A percentile compares a stretch with the other conserved stretches of the same genome.
phyloP scores from a whole-genome alignment of 2,329 filamentous ascomycete species.

The Trichophyton benhamiae region DNA sequence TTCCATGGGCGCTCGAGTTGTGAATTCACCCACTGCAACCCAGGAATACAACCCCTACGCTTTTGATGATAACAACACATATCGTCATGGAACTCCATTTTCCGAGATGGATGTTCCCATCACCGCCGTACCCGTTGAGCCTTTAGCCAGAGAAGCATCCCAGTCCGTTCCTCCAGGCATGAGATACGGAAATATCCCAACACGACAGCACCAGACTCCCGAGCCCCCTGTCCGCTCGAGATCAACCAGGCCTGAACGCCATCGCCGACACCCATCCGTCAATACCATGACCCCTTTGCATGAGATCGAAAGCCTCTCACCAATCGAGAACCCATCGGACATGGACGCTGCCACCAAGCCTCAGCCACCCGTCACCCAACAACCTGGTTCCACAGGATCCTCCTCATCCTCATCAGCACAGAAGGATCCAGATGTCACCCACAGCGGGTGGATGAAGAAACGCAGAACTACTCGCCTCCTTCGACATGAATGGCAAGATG shows the following conservation, averaged over 20 bases:
- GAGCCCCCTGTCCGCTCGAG: slow-evolving; percentile 37
- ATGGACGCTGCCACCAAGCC: slow-evolving; percentile 15
- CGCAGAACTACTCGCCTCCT: slow-evolving; percentile 80
- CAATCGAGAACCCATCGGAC: slow-evolving; percentile 25
- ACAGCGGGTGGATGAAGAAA: slow-evolving; percentile 87
- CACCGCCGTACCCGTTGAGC: slow-evolving; percentile 57
- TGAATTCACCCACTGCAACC: slow-evolving; percentile 30
- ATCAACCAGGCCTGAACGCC: slow-evolving; percentile 29
- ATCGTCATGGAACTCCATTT: slow-evolving; percentile 56
- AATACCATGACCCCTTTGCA: slow-evolving; percentile 20
- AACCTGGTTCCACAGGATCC: not conserved
- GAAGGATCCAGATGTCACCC: slow-evolving; percentile 42
- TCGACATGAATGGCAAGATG: slow-evolving; percentile 85
- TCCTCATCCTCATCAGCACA: slow-evolving; percentile 18
- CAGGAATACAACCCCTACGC: slow-evolving; percentile 35
- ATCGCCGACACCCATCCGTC: slow-evolving; percentile 19
- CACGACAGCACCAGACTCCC: slow-evolving; percentile 9
- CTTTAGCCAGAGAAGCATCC: slow-evolving; percentile 63
- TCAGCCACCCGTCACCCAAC: slow-evolving; percentile 2
- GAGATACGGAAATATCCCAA: slow-evolving; percentile 50
- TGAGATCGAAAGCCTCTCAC: slow-evolving; percentile 17
- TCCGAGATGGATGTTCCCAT: slow-evolving; percentile 84
- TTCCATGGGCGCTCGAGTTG: slow-evolving; percentile 14
- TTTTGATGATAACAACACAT: slow-evolving; percentile 38
- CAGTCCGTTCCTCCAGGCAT: slow-evolving; percentile 92